These are phyloP conservation scores for Agrostemma githago DNA, from an alignment of 148 eudicot species.

Conservation along the genomic window DNA sequence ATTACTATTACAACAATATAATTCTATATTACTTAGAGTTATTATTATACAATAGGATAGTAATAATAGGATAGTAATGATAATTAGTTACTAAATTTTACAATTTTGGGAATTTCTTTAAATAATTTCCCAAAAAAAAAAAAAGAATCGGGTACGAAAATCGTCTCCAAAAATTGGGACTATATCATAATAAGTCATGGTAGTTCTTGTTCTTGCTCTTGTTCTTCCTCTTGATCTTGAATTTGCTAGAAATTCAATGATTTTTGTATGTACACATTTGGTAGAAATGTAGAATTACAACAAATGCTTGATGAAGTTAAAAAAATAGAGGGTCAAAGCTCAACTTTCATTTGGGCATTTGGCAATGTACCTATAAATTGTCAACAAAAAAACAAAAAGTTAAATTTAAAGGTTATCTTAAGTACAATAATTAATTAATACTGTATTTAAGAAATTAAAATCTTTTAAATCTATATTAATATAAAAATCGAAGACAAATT, in stretches of 20 bases:
- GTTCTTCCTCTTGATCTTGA: neutral
- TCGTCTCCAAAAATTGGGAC: conserved; percentile 25
- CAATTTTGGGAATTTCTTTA: conserved; percentile 23
- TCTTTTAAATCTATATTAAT: no score
- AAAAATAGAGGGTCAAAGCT: conserved; percentile 25
- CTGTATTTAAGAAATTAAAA: no score
- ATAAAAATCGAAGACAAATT: no score
- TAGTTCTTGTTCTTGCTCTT: conserved; percentile 3
- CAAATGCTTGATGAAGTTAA: conserved; percentile 7
- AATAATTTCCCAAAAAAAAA: conserved; percentile 30
- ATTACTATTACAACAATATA: conserved; percentile 15
- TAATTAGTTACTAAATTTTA: conserved; percentile 33
- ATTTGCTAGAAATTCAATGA: neutral
- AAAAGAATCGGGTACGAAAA: conserved; percentile 25
- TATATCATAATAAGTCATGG: conserved; percentile 20
- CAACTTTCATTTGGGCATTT: conserved; percentile 60
- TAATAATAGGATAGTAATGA: conserved; percentile 23
- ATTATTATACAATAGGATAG: conserved; percentile 1
- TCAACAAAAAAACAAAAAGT: neutral
- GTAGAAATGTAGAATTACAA: conserved; percentile 20
- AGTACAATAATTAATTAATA: no score
- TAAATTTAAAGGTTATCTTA: no score
- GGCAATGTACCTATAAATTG: conserved; percentile 43
- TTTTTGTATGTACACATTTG: conserved; percentile 26
- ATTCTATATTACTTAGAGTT: conserved; percentile 17